These are phyloP conservation scores for Eragrostis curvula DNA, from an alignment of 176 grass and related monocot species.

Conservation along the genomic window DNA sequence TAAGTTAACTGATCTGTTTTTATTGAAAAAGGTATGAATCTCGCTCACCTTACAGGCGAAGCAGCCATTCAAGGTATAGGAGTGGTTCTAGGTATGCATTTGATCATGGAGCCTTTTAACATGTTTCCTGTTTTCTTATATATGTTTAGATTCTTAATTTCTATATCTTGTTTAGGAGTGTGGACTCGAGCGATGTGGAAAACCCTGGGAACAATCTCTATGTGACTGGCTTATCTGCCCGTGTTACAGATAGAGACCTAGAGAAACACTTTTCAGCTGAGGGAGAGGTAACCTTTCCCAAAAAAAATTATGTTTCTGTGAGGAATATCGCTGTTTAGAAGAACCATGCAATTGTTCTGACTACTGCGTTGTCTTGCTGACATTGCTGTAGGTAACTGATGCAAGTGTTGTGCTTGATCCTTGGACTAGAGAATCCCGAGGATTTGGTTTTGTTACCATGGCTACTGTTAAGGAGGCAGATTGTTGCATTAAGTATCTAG, in stretches of 20 bases:
- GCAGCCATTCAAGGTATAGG: slow-evolving; percentile 61
- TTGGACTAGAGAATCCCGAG: slow-evolving; percentile 78
- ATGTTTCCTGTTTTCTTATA: background rate
- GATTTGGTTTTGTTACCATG: slow-evolving; percentile 98
- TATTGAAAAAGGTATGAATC: slow-evolving; percentile 37
- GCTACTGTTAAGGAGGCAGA: slow-evolving; percentile 64
- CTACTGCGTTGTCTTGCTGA: background rate
- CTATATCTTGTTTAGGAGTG: slow-evolving; percentile 41
- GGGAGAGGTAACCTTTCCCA: slow-evolving; percentile 63
- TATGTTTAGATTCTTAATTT: background rate
- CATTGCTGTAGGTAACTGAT: slow-evolving; percentile 57
- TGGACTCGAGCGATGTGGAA: slow-evolving; percentile 61
- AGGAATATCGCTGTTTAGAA: background rate
- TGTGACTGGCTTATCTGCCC: slow-evolving; percentile 70
- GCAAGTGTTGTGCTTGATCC: slow-evolving; percentile 76
- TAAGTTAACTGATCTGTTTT: background rate
- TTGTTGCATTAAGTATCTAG: slow-evolving; percentile 79
- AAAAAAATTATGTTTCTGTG: background rate
- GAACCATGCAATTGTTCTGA: slow-evolving; percentile 8
- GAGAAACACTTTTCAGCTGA: slow-evolving; percentile 61
- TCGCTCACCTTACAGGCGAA: slow-evolving; percentile 38
- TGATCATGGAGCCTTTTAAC: background rate
- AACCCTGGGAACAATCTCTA: slow-evolving; percentile 76
- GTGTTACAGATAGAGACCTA: slow-evolving; percentile 49
- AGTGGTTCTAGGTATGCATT: slow-evolving; percentile 57